Conservation (phyloP, 192 early-diverging fungal species). For the Backusella liffmaniae region DNA sequence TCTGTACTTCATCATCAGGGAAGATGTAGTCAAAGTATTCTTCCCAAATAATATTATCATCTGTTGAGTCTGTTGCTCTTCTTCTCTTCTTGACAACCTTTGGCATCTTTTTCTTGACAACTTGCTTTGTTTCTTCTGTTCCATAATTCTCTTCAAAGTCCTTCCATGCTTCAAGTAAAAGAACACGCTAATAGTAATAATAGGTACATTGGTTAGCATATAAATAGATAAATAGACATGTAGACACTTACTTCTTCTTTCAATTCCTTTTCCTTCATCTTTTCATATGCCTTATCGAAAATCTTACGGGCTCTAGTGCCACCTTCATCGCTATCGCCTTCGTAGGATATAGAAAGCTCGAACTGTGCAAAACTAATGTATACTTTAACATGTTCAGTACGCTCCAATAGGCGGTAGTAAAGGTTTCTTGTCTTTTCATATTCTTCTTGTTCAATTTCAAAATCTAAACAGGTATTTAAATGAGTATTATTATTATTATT, state of each 20-base stretch:
- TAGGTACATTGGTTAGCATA: background rate
- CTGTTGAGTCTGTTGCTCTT: slow-evolving; percentile 57
- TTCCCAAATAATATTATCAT: slow-evolving; percentile 72
- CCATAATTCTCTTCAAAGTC: slow-evolving; percentile 75
- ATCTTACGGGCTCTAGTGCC: slow-evolving; percentile 63
- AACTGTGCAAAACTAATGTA: slow-evolving; percentile 95
- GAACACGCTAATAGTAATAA: slow-evolving; percentile 51
- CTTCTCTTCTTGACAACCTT: slow-evolving; percentile 90
- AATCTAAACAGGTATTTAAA: slow-evolving; percentile 49
- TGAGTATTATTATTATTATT: background rate
- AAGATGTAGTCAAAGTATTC: slow-evolving; percentile 99
- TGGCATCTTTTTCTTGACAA: slow-evolving; percentile 78
- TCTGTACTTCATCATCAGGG: slow-evolving; percentile 90
- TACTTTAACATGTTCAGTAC: slow-evolving; percentile 96
- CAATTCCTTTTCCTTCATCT: slow-evolving; percentile 63
- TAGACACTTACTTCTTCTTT: slow-evolving; percentile 72
- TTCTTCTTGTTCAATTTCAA: slow-evolving; percentile 84
- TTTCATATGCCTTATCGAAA: slow-evolving; percentile 73
- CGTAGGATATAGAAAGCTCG: slow-evolving; percentile 66
- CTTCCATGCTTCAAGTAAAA: slow-evolving; percentile 91
- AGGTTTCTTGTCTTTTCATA: slow-evolving; percentile 73
- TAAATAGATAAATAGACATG: background rate
- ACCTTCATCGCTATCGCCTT: slow-evolving; percentile 46
- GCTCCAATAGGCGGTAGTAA: slow-evolving; percentile 81
- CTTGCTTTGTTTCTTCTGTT: slow-evolving; percentile 48